A percentile compares a stretch with the other conserved stretches of the same genome.
phyloP scores from a whole-genome alignment of 2,329 filamentous ascomycete species.

The Ophiostoma novo-ulmi region DNA sequence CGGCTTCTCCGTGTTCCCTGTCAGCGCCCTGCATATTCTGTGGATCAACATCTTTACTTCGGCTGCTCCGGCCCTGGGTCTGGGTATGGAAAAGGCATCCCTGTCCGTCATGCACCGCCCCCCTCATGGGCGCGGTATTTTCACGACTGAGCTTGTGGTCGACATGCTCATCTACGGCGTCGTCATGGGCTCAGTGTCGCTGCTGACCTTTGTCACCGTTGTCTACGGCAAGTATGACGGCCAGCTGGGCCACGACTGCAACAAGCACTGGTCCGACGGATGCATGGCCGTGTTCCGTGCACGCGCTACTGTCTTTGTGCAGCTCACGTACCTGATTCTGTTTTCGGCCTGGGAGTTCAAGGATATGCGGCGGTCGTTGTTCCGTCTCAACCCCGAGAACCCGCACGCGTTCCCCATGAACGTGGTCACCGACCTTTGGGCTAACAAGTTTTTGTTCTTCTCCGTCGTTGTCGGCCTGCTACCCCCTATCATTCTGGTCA shows the following conservation, averaged over 20 bases:
- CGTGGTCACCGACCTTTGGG: conserved; percentile 59
- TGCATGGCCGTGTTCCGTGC: conserved; percentile 63
- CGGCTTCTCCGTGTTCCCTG: conserved; percentile 74
- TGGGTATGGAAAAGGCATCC: conserved; percentile 72
- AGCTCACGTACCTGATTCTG: conserved; percentile 67
- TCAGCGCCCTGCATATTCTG: conserved; percentile 79
- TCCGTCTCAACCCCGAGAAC: conserved; percentile 56
- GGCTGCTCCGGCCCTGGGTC: conserved; percentile 79
- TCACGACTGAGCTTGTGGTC: conserved; percentile 69
- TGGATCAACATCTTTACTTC: conserved; percentile 96
- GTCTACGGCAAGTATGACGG: conserved; percentile 53
- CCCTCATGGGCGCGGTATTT: conserved; percentile 70
- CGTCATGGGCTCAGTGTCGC: conserved; percentile 67
- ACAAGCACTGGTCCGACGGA: conserved; percentile 50
- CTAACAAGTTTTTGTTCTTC: conserved; percentile 67
- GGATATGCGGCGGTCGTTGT: conserved; percentile 65
- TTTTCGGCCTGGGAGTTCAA: conserved; percentile 76
- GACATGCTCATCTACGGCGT: conserved; percentile 77
- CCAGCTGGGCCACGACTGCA: conserved; percentile 57
- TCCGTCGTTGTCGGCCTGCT: conserved; percentile 55
- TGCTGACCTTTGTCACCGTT: conserved; percentile 61
- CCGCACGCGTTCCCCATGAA: conserved; percentile 42
- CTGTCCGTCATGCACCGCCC: conserved; percentile 74
- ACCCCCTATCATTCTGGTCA: conserved; percentile 63
- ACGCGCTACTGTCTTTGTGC: conserved; percentile 67